A percentile compares a stretch with the other conserved stretches of the same genome.
Conservation (phyloP, 163 green algal genomes). For the Prototheca wickerhamii region DNA sequence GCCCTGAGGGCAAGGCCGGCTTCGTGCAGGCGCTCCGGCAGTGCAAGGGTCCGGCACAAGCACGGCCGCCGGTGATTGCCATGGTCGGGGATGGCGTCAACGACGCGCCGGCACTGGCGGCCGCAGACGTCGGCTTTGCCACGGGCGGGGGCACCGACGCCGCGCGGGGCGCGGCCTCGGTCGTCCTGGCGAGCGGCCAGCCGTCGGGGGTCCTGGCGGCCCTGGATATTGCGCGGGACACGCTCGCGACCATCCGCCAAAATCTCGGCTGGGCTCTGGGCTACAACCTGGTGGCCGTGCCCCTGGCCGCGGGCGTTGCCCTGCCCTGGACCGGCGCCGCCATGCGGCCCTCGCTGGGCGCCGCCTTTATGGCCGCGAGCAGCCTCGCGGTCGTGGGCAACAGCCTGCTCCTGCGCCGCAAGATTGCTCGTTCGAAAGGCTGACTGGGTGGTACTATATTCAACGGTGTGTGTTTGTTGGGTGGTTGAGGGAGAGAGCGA, state of each 20-base stretch:
- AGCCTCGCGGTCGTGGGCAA: slow-evolving; percentile 67
- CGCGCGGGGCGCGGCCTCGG: slow-evolving; percentile 58
- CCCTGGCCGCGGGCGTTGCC: slow-evolving; percentile 70
- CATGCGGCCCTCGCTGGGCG: slow-evolving; percentile 51
- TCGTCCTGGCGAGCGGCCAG: slow-evolving; percentile 85
- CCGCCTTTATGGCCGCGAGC: slow-evolving; percentile 63
- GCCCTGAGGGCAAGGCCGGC: slow-evolving; percentile 51
- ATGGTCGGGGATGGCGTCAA: slow-evolving; percentile 91
- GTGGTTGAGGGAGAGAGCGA: too few relatives aligned
- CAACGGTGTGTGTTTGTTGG: too few relatives aligned
- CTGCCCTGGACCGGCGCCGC: slow-evolving; percentile 52
- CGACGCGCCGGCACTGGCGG: slow-evolving; percentile 80
- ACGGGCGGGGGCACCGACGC: slow-evolving; percentile 61
- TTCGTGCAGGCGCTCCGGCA: slow-evolving; percentile 22
- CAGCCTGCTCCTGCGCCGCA: slow-evolving; percentile 43
- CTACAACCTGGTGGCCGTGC: slow-evolving; percentile 90
- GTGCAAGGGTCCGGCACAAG: background rate
- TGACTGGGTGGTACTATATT: too few relatives aligned
- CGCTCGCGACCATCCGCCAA: slow-evolving; percentile 78
- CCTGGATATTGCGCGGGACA: slow-evolving; percentile 57
- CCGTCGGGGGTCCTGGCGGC: slow-evolving; percentile 64
- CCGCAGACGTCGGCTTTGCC: slow-evolving; percentile 89
- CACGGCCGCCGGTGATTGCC: slow-evolving; percentile 22
- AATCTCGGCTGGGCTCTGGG: slow-evolving; percentile 86
- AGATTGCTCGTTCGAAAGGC: too few relatives aligned